phyloP scores from a whole-genome alignment of 2,329 filamentous ascomycete species.

The Monilinia fructigena region DNA sequence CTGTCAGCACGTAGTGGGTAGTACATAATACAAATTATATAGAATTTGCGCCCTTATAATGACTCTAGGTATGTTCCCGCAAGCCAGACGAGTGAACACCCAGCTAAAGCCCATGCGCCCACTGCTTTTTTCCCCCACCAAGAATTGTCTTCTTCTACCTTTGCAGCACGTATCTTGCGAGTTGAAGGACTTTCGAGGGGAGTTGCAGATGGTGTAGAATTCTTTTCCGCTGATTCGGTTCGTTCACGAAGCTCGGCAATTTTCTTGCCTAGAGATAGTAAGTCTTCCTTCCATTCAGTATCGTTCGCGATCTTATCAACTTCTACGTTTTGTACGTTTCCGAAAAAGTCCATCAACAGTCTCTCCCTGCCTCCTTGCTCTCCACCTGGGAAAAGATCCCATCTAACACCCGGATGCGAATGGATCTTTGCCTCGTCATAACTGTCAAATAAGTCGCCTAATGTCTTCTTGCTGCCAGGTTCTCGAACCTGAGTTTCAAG shows the following conservation, averaged over 20 bases:
- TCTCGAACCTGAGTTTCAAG: slow-evolving; percentile 87
- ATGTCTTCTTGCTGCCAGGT: slow-evolving; percentile 79
- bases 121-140: slow-evolving; percentile 66
- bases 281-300: slow-evolving; percentile 65
- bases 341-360: slow-evolving; percentile 94
- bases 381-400: slow-evolving; percentile 90
- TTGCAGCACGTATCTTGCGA: slow-evolving; percentile 51
- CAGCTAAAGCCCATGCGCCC: slow-evolving; percentile 61
- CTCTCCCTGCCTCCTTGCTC: slow-evolving; percentile 73
- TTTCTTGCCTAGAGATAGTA: slow-evolving; percentile 70
- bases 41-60: slow-evolving; percentile 19
- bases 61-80: slow-evolving; percentile 52
- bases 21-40: background rate
- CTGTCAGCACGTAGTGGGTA: background rate
- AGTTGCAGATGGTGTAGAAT: slow-evolving; percentile 30
- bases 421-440: slow-evolving; percentile 96
- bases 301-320: slow-evolving; percentile 58
- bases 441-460: slow-evolving; percentile 93
- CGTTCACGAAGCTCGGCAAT: slow-evolving; percentile 53
- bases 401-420: slow-evolving; percentile 84
- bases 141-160: slow-evolving; percentile 62
- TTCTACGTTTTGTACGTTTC: slow-evolving; percentile 96
- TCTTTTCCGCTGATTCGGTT: slow-evolving; percentile 39
- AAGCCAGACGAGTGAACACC: slow-evolving; percentile 59
- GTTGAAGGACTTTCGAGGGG: slow-evolving; percentile 25